These are phyloP conservation scores for Penicillium steckii DNA, from an alignment of 495 filamentous ascomycete species.

Conservation along the genomic window DNA sequence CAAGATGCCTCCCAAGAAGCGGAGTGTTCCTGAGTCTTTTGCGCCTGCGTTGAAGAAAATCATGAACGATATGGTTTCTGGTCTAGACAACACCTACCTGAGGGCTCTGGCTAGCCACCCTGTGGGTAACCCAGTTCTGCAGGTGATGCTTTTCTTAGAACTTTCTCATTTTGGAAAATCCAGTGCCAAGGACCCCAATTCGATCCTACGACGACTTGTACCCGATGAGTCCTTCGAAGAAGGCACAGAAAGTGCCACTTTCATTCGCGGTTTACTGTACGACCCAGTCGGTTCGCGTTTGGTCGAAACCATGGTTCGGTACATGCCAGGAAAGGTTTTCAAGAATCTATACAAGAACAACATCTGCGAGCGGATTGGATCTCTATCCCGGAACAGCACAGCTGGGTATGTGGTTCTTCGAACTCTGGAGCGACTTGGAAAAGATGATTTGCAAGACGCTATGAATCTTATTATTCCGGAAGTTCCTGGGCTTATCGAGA, in stretches of 20 bases:
- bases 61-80: slow-evolving; percentile 67
- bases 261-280: slow-evolving; percentile 84
- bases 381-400: slow-evolving; percentile 81
- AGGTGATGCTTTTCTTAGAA: slow-evolving; percentile 83
- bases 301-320: slow-evolving; percentile 76
- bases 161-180: slow-evolving; percentile 66
- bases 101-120: slow-evolving; percentile 81
- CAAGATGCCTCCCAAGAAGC: slow-evolving; percentile 31
- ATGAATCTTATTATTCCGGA: slow-evolving; percentile 66
- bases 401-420: slow-evolving; percentile 80
- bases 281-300: slow-evolving; percentile 86
- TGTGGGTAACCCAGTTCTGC: slow-evolving; percentile 84
- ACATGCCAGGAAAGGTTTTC: slow-evolving; percentile 83
- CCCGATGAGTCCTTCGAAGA: slow-evolving; percentile 62
- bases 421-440: slow-evolving; percentile 77
- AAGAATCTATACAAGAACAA: slow-evolving; percentile 74
- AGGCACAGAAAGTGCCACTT: slow-evolving; percentile 58
- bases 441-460: slow-evolving; percentile 74
- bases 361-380: slow-evolving; percentile 72
- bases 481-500: slow-evolving; percentile 65
- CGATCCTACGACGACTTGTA: slow-evolving; percentile 59
- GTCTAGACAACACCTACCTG: slow-evolving; percentile 69
- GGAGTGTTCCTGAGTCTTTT: slow-evolving; percentile 77
- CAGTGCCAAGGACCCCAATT: slow-evolving; percentile 56
- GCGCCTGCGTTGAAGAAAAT: slow-evolving; percentile 71